A percentile compares a stretch with the other conserved stretches of the same genome.
These are phyloP conservation scores for Backusella westeae DNA, from an alignment of 192 early-diverging fungal genomes.

Conservation along the genomic window DNA sequence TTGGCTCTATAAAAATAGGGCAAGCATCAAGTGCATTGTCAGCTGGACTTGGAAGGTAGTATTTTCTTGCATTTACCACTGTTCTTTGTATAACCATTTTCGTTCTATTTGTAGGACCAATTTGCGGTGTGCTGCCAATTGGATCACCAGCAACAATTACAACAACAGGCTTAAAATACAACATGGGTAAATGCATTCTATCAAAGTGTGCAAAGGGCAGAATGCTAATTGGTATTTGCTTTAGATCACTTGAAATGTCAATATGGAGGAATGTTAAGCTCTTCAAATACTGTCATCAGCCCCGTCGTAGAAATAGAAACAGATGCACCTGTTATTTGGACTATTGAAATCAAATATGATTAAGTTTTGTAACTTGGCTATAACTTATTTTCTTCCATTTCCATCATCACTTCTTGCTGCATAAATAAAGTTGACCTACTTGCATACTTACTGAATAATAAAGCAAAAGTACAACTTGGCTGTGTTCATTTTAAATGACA, in stretches of 20 bases:
- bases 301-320: constrained; percentile 64
- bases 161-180: constrained; percentile 81
- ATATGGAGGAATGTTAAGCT: constrained; percentile 81
- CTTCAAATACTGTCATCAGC: constrained; percentile 74
- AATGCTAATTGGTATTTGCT: not conserved
- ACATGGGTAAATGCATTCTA: constrained; percentile 59
- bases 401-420: not conserved
- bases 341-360: constrained; percentile 55
- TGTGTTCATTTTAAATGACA: too few species aligned
- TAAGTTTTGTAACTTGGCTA: not conserved
- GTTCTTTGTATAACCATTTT: not conserved
- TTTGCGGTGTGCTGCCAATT: constrained; percentile 87
- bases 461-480: too few species aligned
- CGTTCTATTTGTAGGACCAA: constrained; percentile 48
- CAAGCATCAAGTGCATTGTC: constrained; percentile 62
- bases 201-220: not conserved
- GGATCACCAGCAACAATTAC: constrained; percentile 60
- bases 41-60: constrained; percentile 57
- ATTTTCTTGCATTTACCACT: not conserved
- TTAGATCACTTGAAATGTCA: constrained; percentile 29
- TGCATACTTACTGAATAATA: not conserved
- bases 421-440: not conserved
- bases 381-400: not conserved
- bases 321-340: constrained; percentile 77
- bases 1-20: constrained; percentile 44